A percentile compares a stretch with the other conserved stretches of the same genome.
These are phyloP conservation scores for Ambrosia hybrid DNA, from an alignment of 140 eudicot genomes.

Conservation along the genomic window DNA sequence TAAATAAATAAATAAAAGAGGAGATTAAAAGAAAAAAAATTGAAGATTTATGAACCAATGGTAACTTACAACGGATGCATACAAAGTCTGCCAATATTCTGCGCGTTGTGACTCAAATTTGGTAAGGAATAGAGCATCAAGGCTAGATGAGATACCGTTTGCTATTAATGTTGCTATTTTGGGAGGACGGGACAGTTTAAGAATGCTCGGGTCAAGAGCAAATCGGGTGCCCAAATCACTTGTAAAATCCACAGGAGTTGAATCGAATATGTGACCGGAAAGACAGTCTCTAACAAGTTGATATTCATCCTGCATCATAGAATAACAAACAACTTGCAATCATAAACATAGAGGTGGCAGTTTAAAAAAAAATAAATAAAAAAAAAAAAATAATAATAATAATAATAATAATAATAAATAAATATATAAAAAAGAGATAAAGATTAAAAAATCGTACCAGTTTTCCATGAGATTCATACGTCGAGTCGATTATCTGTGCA, in stretches of 20 bases:
- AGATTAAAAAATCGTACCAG: constrained; percentile 41
- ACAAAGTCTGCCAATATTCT: constrained; percentile 94
- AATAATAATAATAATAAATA: no score
- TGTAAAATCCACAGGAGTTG: constrained; percentile 79
- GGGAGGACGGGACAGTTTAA: constrained; percentile 70
- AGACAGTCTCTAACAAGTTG: constrained; percentile 73
- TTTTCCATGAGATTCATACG: constrained; percentile 43
- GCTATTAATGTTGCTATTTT: constrained; percentile 67
- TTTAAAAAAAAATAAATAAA: no score
- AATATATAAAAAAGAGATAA: not conserved
- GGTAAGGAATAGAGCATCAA: constrained; percentile 72
- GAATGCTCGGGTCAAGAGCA: constrained; percentile 66
- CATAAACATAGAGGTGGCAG: not conserved
- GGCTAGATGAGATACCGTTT: constrained; percentile 51
- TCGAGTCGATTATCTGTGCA: constrained; percentile 71
- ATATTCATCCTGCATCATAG: constrained; percentile 57
- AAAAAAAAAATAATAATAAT: no score
- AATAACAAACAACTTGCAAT: constrained; percentile 16
- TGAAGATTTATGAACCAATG: not conserved
- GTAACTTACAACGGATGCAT: constrained; percentile 67
- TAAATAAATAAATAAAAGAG: not conserved
- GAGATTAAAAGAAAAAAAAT: not conserved
- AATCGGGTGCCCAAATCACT: constrained; percentile 81
- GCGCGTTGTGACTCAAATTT: constrained; percentile 86
- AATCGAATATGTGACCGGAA: constrained; percentile 87